A percentile compares a stretch with the other conserved stretches of the same genome.
Conservation (phyloP, 139 green algal genomes). For the Coelastrella sp. region DNA sequence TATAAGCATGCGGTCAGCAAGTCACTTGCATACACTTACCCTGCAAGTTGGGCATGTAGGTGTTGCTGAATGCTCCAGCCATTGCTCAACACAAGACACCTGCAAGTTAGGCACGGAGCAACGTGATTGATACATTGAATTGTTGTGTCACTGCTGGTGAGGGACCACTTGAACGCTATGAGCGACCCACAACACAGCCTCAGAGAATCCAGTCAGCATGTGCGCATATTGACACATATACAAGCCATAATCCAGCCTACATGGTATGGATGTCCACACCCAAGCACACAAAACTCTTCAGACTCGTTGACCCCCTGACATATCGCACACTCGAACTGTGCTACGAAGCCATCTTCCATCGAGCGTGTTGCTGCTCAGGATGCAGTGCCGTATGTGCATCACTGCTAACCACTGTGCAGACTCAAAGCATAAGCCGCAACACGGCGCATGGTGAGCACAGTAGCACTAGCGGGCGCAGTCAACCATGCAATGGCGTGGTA, state of each 20-base stretch:
- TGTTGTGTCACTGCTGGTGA: neutral
- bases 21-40: neutral
- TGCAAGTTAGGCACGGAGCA: neutral
- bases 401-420: neutral
- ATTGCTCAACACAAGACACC: neutral
- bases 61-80: neutral
- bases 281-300: neutral
- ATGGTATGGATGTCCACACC: slow-evolving; percentile 6
- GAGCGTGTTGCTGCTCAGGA: neutral
- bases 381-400: neutral
- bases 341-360: neutral
- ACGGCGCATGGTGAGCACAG: too few relatives aligned
- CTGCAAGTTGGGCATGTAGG: slow-evolving; percentile 12
- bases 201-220: neutral
- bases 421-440: neutral
- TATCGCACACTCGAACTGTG: neutral
- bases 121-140: neutral
- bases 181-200: neutral
- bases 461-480: too few relatives aligned
- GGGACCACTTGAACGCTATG: neutral
- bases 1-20: neutral
- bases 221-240: neutral
- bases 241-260: neutral
- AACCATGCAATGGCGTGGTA: too few relatives aligned
- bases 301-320: neutral